Percentiles rank a stretch among this genome's conserved stretches.
These are phyloP conservation scores for Solanum bulbocastanum DNA, from an alignment of 257 asterid genomes.

Conservation along the genomic window DNA sequence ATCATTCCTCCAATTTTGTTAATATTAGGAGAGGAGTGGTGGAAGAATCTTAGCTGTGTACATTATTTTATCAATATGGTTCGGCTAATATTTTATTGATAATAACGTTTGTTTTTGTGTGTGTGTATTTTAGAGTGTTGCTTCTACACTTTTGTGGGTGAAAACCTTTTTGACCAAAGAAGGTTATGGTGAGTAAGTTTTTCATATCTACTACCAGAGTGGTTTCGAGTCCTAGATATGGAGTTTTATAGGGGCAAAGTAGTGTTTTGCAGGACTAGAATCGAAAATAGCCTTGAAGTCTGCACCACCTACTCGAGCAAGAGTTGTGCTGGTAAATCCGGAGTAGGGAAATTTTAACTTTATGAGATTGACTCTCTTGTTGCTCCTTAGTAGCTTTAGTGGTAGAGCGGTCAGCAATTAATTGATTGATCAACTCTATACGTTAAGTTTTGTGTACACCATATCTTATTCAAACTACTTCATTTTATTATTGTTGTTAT, in stretches of 20 bases:
- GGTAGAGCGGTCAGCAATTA: too few relatives aligned
- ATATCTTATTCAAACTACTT: too few relatives aligned
- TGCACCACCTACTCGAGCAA: neutral
- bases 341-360: too few relatives aligned
- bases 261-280: neutral
- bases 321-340: neutral
- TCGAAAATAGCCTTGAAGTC: neutral
- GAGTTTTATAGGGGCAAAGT: neutral
- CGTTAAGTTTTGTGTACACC: neutral
- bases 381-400: too few relatives aligned
- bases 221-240: neutral
- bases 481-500: neutral
- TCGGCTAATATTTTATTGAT: neutral
- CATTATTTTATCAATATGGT: slow-evolving; percentile 5
- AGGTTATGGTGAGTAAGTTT: neutral
- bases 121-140: neutral
- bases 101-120: neutral
- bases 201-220: too few relatives aligned
- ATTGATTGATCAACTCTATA: too few relatives aligned
- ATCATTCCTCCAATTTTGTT: slow-evolving; percentile 4
- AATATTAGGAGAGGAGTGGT: neutral
- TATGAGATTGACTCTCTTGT: too few relatives aligned
- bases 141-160: neutral
- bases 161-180: neutral
- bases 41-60: slow-evolving; percentile 16